phyloP scores from a whole-genome alignment of 2,329 filamentous ascomycete genomes.

The Mycogone perniciosa region DNA sequence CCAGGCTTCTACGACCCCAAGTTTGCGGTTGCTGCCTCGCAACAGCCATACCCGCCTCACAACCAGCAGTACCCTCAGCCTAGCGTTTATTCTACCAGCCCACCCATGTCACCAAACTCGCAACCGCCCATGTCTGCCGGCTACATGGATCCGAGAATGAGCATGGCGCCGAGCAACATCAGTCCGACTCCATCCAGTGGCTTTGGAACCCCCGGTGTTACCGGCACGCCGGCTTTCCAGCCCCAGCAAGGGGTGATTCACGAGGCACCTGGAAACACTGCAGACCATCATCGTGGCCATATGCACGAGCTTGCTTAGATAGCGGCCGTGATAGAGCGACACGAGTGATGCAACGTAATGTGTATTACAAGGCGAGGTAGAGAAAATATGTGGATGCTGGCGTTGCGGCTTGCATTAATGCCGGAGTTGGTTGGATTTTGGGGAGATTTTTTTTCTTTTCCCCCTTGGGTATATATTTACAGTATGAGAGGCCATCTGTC shows the following conservation, averaged over 20 bases:
- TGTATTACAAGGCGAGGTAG: neutral
- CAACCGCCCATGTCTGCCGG: neutral
- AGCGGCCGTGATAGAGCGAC: neutral
- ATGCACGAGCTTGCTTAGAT: slow-evolving; percentile 35
- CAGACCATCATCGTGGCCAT: slow-evolving; percentile 32
- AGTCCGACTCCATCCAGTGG: slow-evolving; percentile 15
- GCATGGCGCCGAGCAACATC: slow-evolving; percentile 15
- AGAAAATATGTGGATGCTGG: slow-evolving; percentile 3
- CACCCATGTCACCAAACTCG: slow-evolving; percentile 7
- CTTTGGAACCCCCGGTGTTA: slow-evolving; percentile 14
- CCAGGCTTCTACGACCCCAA: slow-evolving; percentile 24
- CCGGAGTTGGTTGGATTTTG: slow-evolving; percentile 7
- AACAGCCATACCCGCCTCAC: slow-evolving; percentile 17
- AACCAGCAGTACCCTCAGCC: slow-evolving; percentile 17
- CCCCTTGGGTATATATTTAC: no score
- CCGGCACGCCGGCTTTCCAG: slow-evolving; percentile 13
- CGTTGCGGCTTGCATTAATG: slow-evolving; percentile 10
- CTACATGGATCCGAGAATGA: slow-evolving; percentile 18
- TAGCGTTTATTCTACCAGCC: neutral
- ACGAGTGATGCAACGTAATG: neutral
- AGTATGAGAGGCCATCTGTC: neutral
- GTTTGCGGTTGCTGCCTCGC: slow-evolving; percentile 12
- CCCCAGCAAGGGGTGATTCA: slow-evolving; percentile 25
- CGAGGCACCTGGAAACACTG: slow-evolving; percentile 31
- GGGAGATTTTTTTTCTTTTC: no score